phyloP scores from a whole-genome alignment of 169 alveolate species.

The Cystoisospora suis region DNA sequence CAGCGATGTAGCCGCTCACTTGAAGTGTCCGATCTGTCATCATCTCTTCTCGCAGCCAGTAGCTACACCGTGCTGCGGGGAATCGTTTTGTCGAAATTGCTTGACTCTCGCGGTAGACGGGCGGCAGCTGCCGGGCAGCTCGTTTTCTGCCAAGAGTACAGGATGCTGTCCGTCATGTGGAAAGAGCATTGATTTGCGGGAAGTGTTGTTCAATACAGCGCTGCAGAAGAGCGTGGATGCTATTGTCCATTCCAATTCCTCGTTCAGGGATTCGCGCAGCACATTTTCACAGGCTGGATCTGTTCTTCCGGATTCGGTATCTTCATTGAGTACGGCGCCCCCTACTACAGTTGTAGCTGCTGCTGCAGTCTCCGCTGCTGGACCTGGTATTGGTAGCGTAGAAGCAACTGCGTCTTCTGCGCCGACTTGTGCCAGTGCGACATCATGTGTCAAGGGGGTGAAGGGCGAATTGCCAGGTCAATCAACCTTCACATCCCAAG shows the following conservation, averaged over 20 bases:
- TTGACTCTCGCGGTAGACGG: constrained; percentile 35
- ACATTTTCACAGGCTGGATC: too few species aligned
- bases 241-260: constrained; percentile 21
- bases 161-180: constrained; percentile 57
- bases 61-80: constrained; percentile 61
- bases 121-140: constrained; percentile 3
- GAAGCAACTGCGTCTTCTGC: not conserved
- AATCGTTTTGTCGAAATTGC: constrained; percentile 50
- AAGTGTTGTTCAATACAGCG: constrained; percentile 35
- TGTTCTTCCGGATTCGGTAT: too few species aligned
- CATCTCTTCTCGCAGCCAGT: constrained; percentile 37
- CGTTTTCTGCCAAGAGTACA: not conserved
- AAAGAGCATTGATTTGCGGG: constrained; percentile 16
- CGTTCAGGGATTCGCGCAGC: not conserved
- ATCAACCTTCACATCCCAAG: not conserved
- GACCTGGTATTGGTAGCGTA: not conserved
- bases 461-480: not conserved
- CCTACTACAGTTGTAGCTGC: not conserved
- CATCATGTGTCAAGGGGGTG: not conserved
- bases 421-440: not conserved
- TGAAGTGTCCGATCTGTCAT: constrained; percentile 47
- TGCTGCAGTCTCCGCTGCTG: not conserved
- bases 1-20: constrained; percentile 28
- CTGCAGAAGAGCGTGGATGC: constrained; percentile 60
- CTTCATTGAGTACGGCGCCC: too few species aligned